Evolutionary conservation across 2,329 filamentous ascomycete genomes (phyloP).

Genomic region (Colletotrichum caudatum): DNA sequence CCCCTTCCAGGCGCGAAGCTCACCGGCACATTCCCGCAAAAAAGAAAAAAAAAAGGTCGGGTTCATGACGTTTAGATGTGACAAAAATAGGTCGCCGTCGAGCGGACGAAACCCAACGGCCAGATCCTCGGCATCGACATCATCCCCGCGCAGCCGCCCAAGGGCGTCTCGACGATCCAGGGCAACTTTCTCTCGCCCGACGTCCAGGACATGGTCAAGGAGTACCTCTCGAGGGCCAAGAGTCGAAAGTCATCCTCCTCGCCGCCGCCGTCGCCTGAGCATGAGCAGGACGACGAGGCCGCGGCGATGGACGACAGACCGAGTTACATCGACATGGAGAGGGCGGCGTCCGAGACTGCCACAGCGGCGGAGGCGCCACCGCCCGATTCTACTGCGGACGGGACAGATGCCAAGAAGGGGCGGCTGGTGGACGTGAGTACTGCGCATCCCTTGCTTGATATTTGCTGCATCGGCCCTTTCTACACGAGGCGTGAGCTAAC

Average conservation of each 20-base stretch:
- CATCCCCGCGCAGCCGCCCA: slow-evolving; percentile 90
- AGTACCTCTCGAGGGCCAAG: slow-evolving; percentile 75
- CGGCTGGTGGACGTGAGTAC: slow-evolving; percentile 76
- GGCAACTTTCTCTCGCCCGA: slow-evolving; percentile 86
- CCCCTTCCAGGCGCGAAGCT: not conserved
- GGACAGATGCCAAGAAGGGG: slow-evolving; percentile 47
- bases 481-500: slow-evolving; percentile 7
- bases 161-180: slow-evolving; percentile 93
- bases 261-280: slow-evolving; percentile 10
- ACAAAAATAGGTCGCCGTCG: slow-evolving; percentile 77
- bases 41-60: not conserved
- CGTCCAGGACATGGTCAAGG: slow-evolving; percentile 81
- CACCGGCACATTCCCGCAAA: not conserved
- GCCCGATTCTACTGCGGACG: slow-evolving; percentile 44
- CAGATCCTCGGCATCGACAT: slow-evolving; percentile 93
- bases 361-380: slow-evolving; percentile 48
- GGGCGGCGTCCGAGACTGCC: slow-evolving; percentile 48
- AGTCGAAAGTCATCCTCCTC: slow-evolving; percentile 51
- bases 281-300: slow-evolving; percentile 35
- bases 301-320: slow-evolving; percentile 54
- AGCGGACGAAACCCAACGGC: slow-evolving; percentile 80
- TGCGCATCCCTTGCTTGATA: not conserved
- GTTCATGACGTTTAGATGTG: slow-evolving; percentile 20
- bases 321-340: slow-evolving; percentile 77
- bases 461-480: not conserved